Percentiles rank a stretch among this genome's conserved stretches.
These are phyloP conservation scores for Trichoderma semiorbis DNA, from an alignment of 2,329 filamentous ascomycete genomes.

Conservation along the genomic window DNA sequence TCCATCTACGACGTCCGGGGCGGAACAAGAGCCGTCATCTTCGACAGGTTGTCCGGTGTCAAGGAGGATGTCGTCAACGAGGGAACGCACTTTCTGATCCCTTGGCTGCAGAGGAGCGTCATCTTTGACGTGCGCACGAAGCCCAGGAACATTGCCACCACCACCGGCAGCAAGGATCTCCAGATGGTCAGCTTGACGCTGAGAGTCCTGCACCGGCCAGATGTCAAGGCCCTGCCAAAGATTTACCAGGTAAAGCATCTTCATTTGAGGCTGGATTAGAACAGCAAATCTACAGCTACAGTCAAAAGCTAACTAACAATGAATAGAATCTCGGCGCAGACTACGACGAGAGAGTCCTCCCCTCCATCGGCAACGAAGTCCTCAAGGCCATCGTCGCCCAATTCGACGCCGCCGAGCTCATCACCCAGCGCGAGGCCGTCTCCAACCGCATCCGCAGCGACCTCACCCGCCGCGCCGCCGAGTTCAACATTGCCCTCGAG, in stretches of 20 bases:
- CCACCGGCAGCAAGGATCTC: conserved; percentile 96
- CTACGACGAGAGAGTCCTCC: conserved; percentile 97
- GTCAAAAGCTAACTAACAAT: neutral
- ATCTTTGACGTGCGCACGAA: conserved; percentile 97
- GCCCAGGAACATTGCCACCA: conserved; percentile 95
- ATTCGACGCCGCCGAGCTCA: conserved; percentile 97
- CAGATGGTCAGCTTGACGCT: conserved; percentile 99
- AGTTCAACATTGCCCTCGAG: conserved; percentile 99
- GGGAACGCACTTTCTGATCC: conserved; percentile 93
- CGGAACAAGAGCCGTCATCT: conserved; percentile 93
- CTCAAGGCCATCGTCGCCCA: conserved; percentile 98
- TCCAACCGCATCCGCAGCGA: conserved; percentile 91
- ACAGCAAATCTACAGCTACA: too few relatives aligned
- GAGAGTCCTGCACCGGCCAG: conserved; percentile 89
- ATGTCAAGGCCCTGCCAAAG: conserved; percentile 87
- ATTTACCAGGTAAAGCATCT: conserved; percentile 99
- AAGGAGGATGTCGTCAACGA: conserved; percentile 91
- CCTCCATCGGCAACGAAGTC: conserved; percentile 98
- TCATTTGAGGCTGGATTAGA: too few relatives aligned
- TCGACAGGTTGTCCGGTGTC: conserved; percentile 88
- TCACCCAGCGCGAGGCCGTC: conserved; percentile 97
- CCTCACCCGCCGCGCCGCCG: conserved; percentile 83
- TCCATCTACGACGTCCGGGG: conserved; percentile 97
- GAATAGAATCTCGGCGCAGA: conserved; percentile 88
- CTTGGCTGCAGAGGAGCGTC: conserved; percentile 93